Base-by-base conservation (phyloP, 495 filamentous ascomycete species). In the Hypoxylon perforatum region DNA sequence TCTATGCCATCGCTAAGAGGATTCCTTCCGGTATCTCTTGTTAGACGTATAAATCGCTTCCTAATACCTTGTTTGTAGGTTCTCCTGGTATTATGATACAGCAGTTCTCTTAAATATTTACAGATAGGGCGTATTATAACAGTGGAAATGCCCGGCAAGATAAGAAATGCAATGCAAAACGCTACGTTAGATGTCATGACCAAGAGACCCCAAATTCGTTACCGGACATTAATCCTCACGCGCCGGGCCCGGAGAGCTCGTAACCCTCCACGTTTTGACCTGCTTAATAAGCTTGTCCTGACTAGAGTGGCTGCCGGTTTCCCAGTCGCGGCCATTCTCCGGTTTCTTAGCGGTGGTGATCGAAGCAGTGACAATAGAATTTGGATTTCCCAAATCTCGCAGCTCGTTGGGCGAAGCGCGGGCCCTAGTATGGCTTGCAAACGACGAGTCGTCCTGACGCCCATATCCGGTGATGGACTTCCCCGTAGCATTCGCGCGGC, bases 401-500 rank as follows among this genome's bases (percentile, higher is more conserved):
- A 56, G 17, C 41, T 56, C 53, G 25, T 30, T 30, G 9, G 50
- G 22, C 10, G 35, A 1, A 55, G 18, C 51, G 17, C 5, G 14
- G 14, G 7, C 21, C 14, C 14, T 56, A 14, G 53, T 21, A 6
- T 45, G 33, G 53, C 38, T 56, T 19, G 38, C 38, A 4, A 15
- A 10, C 2, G 38, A 41, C n/a, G 15, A 56, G 25, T 21, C 21
- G 7, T 30, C 38, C 45, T 48, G 45, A 41, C 38, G 38, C 12
- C 38, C 38, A 41, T 41, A 41, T 14, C 38, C 38, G 17, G 3
- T 15, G 30, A 25, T 30, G 14, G 36, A 47, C 30, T 62, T 62
- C 17, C 49, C 49, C 39, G 55, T 30, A 25, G 25, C 53, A 22
- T 61, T 61, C 17, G 56, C 65, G 28, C 71, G 73, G 10, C 56